Evolutionary conservation across 2,329 filamentous ascomycete species (phyloP).

Genomic region (Chrysoporthe austroafricana): DNA sequence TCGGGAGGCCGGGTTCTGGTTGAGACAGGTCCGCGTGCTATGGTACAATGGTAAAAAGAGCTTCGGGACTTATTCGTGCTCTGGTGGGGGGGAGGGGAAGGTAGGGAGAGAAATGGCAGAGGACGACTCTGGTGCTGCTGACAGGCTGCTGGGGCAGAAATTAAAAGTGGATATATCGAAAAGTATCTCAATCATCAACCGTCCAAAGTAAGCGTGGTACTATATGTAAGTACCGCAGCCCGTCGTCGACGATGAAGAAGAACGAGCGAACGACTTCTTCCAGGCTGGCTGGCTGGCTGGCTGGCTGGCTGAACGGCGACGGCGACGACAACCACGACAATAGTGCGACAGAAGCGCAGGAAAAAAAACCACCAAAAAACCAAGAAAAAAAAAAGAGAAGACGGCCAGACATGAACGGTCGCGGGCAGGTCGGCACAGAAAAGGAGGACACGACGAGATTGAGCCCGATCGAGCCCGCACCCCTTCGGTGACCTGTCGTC

Average conservation of each 20-base stretch:
- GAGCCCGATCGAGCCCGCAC: neutral
- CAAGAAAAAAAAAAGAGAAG: neutral
- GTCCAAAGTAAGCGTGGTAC: neutral
- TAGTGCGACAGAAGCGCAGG: neutral
- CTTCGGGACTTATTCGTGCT: neutral
- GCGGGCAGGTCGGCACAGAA: neutral
- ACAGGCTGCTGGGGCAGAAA: neutral
- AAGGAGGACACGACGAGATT: neutral
- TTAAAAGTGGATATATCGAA: neutral
- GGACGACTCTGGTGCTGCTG: neutral
- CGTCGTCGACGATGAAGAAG: neutral
- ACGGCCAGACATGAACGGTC: neutral
- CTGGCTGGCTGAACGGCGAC: neutral
- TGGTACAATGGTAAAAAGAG: neutral
- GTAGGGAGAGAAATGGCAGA: neutral
- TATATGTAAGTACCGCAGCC: neutral
- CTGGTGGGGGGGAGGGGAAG: neutral
- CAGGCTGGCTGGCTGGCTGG: no score
- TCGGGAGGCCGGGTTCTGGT: slow-evolving; percentile 11
- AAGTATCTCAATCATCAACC: neutral
- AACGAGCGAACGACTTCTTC: neutral
- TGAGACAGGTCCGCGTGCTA: slow-evolving; percentile 26
- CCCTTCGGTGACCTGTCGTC: neutral
- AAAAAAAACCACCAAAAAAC: neutral
- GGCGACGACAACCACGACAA: neutral